A percentile compares a stretch with the other conserved stretches of the same genome.
Conservation (phyloP, 176 grass and related monocot species). For the Sorghum bicolor region DNA sequence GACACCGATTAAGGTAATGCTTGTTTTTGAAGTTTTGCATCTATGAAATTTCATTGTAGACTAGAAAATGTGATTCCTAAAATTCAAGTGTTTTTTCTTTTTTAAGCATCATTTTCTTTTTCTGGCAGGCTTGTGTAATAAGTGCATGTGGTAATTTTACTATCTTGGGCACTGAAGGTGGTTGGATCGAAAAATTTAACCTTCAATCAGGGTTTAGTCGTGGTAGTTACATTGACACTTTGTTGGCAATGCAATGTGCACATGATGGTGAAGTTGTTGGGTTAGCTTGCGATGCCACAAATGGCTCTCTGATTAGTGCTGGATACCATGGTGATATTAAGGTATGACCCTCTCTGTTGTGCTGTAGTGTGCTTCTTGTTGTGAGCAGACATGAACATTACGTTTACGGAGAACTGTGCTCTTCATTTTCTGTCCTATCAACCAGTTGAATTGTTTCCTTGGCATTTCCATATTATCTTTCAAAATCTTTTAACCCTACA, state of each 20-base stretch:
- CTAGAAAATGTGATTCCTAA: constrained; percentile 9
- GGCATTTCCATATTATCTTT: neutral
- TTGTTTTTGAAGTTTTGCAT: constrained; percentile 24
- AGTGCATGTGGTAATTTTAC: constrained; percentile 96
- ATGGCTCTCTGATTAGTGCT: constrained; percentile 77
- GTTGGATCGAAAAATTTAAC: constrained; percentile 98
- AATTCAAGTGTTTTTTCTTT: constrained; percentile 22
- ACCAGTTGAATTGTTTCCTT: neutral
- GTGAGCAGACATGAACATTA: neutral
- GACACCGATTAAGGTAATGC: constrained; percentile 77
- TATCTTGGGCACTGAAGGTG: constrained; percentile 79
- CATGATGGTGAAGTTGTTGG: constrained; percentile 90
- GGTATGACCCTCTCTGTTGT: constrained; percentile 40
- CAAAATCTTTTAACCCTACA: constrained; percentile 1
- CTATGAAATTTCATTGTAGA: neutral
- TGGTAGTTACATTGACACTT: constrained; percentile 69
- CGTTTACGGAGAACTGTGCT: neutral
- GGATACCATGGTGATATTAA: constrained; percentile 92
- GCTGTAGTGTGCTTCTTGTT: neutral
- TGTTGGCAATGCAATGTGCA: constrained; percentile 51
- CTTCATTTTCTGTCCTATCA: neutral
- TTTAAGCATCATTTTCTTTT: constrained; percentile 21
- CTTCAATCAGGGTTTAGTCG: constrained; percentile 86
- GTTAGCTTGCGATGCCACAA: constrained; percentile 89
- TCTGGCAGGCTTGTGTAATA: constrained; percentile 79